Evolutionary conservation across 176 grass and related monocot genomes (phyloP).

Genomic region (Rhynchospora pubera): DNA sequence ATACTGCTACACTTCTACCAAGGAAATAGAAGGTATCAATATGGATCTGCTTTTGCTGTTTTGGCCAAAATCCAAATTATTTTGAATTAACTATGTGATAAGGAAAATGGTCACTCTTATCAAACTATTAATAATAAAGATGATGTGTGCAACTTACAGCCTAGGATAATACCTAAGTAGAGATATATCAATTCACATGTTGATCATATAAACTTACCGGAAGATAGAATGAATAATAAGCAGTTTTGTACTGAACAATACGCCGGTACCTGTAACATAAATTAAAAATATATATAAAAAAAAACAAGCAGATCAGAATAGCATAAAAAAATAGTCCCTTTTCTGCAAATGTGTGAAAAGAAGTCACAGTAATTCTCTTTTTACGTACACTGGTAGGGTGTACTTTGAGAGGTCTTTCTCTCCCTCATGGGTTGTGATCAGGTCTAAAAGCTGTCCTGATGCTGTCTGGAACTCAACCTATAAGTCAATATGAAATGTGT

Average conservation of each 20-base stretch:
- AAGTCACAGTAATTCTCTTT: background rate
- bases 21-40: background rate
- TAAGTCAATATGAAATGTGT: constrained; percentile 17
- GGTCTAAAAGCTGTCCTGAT: constrained; percentile 89
- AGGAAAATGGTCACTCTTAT: background rate
- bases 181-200: constrained; percentile 3
- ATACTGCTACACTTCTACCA: background rate
- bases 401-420: constrained; percentile 88
- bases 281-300: background rate
- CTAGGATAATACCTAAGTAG: background rate
- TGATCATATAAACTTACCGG: constrained; percentile 49
- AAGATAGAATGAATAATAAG: constrained; percentile 98
- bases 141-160: background rate
- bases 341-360: constrained; percentile 3
- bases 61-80: background rate
- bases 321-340: constrained; percentile 1
- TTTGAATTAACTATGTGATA: background rate
- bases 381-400: constrained; percentile 65
- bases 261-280: constrained; percentile 55
- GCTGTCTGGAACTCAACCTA: constrained; percentile 99
- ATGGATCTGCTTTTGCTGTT: too few species aligned
- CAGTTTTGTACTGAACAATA: constrained; percentile 96
- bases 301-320: constrained; percentile 9
- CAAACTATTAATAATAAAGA: background rate
- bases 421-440: constrained; percentile 98